These are phyloP conservation scores for Candida dubliniensis DNA, from an alignment of 1,139 yeast genomes.

Conservation along the genomic window DNA sequence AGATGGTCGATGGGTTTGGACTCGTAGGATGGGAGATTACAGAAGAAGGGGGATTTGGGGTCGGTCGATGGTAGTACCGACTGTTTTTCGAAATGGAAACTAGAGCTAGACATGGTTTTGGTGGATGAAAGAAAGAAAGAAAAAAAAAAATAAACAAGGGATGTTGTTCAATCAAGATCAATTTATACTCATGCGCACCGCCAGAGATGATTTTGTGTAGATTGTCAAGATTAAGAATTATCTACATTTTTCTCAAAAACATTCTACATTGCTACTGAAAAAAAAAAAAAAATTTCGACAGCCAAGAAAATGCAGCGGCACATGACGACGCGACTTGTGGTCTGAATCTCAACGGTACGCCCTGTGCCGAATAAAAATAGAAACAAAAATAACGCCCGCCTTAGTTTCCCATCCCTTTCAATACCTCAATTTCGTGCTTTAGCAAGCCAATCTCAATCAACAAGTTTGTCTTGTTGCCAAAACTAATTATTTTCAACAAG, in stretches of 20 bases:
- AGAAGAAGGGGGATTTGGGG: slow-evolving; percentile 39
- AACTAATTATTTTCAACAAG: slow-evolving; percentile 67
- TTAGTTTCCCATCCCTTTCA: slow-evolving; percentile 14
- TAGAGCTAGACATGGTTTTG: slow-evolving; percentile 1
- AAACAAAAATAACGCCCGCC: neutral
- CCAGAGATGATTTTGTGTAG: neutral
- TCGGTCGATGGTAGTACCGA: slow-evolving; percentile 37
- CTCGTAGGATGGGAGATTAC: slow-evolving; percentile 40
- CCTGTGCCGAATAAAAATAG: too few relatives aligned
- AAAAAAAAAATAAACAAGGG: neutral
- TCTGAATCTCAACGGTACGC: too few relatives aligned
- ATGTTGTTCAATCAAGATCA: neutral
- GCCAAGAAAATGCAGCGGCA: too few relatives aligned
- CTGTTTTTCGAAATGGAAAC: slow-evolving; percentile 26
- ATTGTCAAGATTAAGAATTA: too few relatives aligned
- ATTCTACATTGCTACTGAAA: too few relatives aligned
- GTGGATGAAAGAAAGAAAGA: too few relatives aligned
- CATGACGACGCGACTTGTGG: too few relatives aligned
- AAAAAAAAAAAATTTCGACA: too few relatives aligned
- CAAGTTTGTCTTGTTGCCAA: slow-evolving; percentile 69
- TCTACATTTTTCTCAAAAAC: too few relatives aligned
- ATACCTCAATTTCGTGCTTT: slow-evolving; percentile 24
- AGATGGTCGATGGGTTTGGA: slow-evolving; percentile 52
- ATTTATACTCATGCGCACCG: too few relatives aligned
- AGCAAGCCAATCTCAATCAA: slow-evolving; percentile 67